Base-by-base conservation (phyloP, 768 basidiomycete species). In the Boletus tylopilopsis region DNA sequence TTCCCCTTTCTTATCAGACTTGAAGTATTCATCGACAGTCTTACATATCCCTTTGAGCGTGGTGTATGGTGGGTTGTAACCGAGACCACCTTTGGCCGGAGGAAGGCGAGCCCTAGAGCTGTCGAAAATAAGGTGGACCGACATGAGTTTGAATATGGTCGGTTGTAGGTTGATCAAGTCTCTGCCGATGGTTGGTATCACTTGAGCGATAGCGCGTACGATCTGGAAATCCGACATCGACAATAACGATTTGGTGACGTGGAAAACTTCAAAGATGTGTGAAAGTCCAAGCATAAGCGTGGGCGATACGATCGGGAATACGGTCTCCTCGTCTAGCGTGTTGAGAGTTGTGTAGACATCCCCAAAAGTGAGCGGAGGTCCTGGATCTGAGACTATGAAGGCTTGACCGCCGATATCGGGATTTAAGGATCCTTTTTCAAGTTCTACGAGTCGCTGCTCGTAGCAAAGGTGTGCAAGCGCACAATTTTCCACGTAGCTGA, bases 351-450 rank as follows among this genome's bases (percentile, higher is more conserved):
- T 69, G 60, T 86, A 81, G 24, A 80, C 68, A 55, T 90, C 88
- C 16, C 84, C 79, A 49, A 74, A 84, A 6, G 83, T 82, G 3
- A 75, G 65, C 15, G 82, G 76, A 0, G 80, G 78, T 8, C 85
- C 85, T 1, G 84, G 76, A 61, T 90, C 86, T 2, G 81, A 74
- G 45, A 90, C 64, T 25, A 69, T 71, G 68, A 88, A 90, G 2
- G 81, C 77, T 57, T 86, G 79, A 2, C 88, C 88, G 12, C 87
- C 85, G 42, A 90, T 79, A 62, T 89, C 85, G 2, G 85, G 82
- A 54, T 75, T 64, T 36, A 55, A 36, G 25, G 60, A 59, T 43
- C 72, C 75, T 47, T 70, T 71, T 48, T 62, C 60, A 36, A 69
- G 54, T 45, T 87, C 86, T 45, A 85, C 68, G 29, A 90, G 78